Percentiles rank a stretch among this genome's conserved stretches.
Conservation (phyloP, 2,329 filamentous ascomycete species). For the Amylocarpus encephaloides region DNA sequence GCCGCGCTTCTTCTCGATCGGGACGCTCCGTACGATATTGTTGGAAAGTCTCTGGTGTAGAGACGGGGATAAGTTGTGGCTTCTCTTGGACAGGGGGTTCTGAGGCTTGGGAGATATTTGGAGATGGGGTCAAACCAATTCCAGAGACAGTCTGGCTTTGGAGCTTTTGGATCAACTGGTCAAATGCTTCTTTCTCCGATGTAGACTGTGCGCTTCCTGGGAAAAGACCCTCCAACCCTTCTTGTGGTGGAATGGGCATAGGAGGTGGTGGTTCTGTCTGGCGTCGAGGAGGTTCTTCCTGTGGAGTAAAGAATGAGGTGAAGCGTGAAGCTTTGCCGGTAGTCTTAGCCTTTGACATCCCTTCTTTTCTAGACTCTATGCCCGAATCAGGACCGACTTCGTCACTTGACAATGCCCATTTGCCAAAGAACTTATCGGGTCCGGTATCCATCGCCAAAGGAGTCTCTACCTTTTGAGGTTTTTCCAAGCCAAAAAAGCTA, state of each 20-base stretch:
- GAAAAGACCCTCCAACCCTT: constrained; percentile 20
- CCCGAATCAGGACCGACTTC: constrained; percentile 35
- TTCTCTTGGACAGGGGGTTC: constrained; percentile 39
- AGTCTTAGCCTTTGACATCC: constrained; percentile 47
- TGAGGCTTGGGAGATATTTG: constrained; percentile 29
- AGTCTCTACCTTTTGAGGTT: constrained; percentile 49
- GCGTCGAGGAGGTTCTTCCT: constrained; percentile 44
- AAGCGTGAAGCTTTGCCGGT: constrained; percentile 71
- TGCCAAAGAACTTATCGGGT: constrained; percentile 72
- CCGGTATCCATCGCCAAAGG: constrained; percentile 54
- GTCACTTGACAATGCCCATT: constrained; percentile 44
- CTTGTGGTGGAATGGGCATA: constrained; percentile 30
- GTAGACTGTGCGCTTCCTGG: constrained; percentile 27
- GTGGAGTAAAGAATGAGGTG: constrained; percentile 67
- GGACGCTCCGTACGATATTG: constrained; percentile 29
- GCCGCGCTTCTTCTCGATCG: constrained; percentile 21
- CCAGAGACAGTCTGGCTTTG: constrained; percentile 44
- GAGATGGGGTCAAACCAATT: constrained; percentile 38
- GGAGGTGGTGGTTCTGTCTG: constrained; percentile 45
- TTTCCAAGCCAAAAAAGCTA: constrained; percentile 36
- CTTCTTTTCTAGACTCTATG: constrained; percentile 38
- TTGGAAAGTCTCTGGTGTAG: constrained; percentile 39
- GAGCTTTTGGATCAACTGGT: constrained; percentile 75
- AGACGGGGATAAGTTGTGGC: constrained; percentile 38
- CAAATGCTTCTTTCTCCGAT: constrained; percentile 80